Evolutionary conservation across 768 basidiomycete species (phyloP).

Genomic region (Chiua virens): DNA sequence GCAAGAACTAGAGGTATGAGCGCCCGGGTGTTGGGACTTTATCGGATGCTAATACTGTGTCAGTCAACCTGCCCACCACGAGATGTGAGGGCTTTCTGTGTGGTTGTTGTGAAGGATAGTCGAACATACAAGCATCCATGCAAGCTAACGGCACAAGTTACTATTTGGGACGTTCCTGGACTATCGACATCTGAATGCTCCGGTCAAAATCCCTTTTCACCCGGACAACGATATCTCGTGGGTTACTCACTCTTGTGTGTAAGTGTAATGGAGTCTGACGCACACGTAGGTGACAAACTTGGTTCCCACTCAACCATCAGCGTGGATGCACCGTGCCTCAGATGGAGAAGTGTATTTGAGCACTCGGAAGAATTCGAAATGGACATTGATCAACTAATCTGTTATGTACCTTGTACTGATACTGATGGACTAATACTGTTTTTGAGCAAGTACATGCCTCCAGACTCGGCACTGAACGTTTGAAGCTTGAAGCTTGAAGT

Average conservation of each 20-base stretch:
- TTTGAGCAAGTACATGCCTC: not conserved
- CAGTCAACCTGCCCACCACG: constrained; percentile 69
- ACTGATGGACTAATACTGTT: not conserved
- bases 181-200: constrained; percentile 51
- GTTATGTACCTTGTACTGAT: not conserved
- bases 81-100: constrained; percentile 72
- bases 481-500: too few relatives aligned
- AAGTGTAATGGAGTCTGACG: not conserved
- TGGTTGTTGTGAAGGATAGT: constrained; percentile 67
- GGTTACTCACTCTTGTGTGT: constrained; percentile 19
- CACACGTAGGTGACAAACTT: constrained; percentile 55
- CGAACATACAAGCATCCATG: constrained; percentile 50
- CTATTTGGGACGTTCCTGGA: constrained; percentile 75
- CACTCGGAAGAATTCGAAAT: constrained; percentile 64
- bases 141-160: constrained; percentile 70
- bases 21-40: not conserved
- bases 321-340: constrained; percentile 68
- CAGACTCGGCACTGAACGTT: too few relatives aligned
- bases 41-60: constrained; percentile 5
- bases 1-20: constrained; percentile 66
- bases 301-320: constrained; percentile 59
- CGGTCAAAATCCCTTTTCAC: constrained; percentile 49
- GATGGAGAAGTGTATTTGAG: constrained; percentile 70
- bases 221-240: constrained; percentile 70
- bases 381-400: constrained; percentile 41